phyloP scores from a whole-genome alignment of 768 basidiomycete species.

The Lanmaoa pseudosensibilis region DNA sequence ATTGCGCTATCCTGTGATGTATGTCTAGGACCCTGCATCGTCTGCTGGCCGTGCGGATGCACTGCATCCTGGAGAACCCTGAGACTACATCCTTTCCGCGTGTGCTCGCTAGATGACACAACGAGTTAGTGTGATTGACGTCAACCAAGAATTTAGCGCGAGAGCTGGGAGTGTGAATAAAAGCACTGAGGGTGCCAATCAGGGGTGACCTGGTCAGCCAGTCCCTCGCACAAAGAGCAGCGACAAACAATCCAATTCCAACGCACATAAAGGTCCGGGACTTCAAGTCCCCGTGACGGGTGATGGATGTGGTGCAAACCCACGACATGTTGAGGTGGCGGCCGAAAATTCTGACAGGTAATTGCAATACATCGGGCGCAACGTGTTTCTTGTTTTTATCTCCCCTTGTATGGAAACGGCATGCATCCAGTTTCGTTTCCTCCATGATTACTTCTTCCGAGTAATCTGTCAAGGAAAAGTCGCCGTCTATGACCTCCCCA shows the following conservation, averaged over 20 bases:
- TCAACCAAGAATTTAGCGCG: background rate
- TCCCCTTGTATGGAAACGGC: background rate
- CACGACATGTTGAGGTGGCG: slow-evolving; percentile 14
- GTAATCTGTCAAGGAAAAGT: slow-evolving; percentile 8
- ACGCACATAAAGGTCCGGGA: background rate
- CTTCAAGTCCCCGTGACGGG: slow-evolving; percentile 3
- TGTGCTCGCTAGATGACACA: slow-evolving; percentile 8
- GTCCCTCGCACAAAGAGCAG: background rate
- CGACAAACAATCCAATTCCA: slow-evolving; percentile 1
- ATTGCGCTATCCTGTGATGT: slow-evolving; percentile 17
- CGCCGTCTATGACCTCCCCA: slow-evolving; percentile 10
- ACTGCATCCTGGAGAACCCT: slow-evolving; percentile 25
- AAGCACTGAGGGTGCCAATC: slow-evolving; percentile 11
- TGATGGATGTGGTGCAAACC: slow-evolving; percentile 6
- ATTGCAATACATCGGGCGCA: slow-evolving; percentile 13
- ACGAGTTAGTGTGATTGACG: background rate
- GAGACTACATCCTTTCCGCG: slow-evolving; percentile 13
- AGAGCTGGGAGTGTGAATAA: background rate
- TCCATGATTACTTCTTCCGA: slow-evolving; percentile 13
- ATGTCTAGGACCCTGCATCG: slow-evolving; percentile 20
- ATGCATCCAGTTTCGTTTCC: background rate
- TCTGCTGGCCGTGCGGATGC: slow-evolving; percentile 26
- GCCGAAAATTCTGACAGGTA: slow-evolving; percentile 20
- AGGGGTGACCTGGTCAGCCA: slow-evolving; percentile 8
- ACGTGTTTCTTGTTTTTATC: slow-evolving; percentile 10